Base-by-base conservation (phyloP, 169 alveolate species). In the Eimeria acervulina region DNA sequence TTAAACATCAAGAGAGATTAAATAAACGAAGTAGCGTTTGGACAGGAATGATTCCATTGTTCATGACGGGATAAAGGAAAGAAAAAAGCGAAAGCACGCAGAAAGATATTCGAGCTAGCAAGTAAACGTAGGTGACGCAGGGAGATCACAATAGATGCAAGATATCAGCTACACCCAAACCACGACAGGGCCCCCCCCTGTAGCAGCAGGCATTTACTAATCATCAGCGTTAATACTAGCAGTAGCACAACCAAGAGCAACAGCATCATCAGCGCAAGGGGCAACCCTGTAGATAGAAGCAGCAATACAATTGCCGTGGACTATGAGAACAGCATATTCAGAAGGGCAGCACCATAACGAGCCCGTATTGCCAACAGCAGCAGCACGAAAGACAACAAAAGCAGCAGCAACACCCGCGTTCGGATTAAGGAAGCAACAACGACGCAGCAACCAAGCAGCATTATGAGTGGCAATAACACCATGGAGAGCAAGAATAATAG, bases 381-480 rank as follows among this genome's bases (percentile, higher is more conserved):
- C 61, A 40, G 61, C 28, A 38, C 63, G 28, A 76, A 76, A 17
- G 59, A 38, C 52, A 38, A 72, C 52, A 36, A 23, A 76, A 17
- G 6, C 87, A 36, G 63, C 19, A 40, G 36, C 87, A 76, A 10
- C 55, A 72, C 26, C 84, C n/a, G 52, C 74, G 31, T 31, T 36
- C 31, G 31, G 13, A 72, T 21, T 28, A 72, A 21, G 55, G 55
- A 72, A 72, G 84, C 55, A 33, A 31, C 23, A 8, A 72, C 52
- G 55, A 17, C n/a, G 84, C 84, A 21, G 84, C 84, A 72, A 52
- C 84, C 23, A 19, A 72, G 84, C 84, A 72, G 84, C 52, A 36
- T 36, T 15, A 12, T 26, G 19, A 38, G 61, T 76, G 36, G 17
- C 63, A 40, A 19, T 26, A 76, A 6, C 87, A 42, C 8, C 61